A percentile compares a stretch with the other conserved stretches of the same genome.
Conservation (phyloP, 257 asterid species). For the Craterostigma plantagineum region DNA sequence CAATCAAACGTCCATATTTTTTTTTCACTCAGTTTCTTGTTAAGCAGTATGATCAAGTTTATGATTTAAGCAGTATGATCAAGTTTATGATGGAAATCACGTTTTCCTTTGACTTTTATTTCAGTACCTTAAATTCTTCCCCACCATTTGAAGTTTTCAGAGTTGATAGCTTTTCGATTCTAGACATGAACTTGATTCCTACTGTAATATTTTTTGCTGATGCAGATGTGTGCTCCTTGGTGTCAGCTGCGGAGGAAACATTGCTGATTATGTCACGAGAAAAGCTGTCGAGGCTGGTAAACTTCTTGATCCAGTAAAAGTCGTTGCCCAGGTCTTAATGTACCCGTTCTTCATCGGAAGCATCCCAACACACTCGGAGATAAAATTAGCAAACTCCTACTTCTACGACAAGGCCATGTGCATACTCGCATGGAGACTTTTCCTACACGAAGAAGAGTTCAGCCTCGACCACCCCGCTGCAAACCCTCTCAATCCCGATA, state of each 20-base stretch:
- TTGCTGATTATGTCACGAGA: slow-evolving; percentile 59
- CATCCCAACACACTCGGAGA: slow-evolving; percentile 73
- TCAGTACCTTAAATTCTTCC: too few species aligned
- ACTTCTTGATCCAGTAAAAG: slow-evolving; percentile 76
- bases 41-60: too few species aligned
- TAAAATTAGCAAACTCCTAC: slow-evolving; percentile 70
- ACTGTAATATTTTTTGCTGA: too few species aligned
- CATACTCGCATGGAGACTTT: slow-evolving; percentile 65
- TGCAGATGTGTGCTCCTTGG: slow-evolving; percentile 95
- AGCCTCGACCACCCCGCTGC: slow-evolving; percentile 71
- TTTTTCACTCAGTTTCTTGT: too few species aligned
- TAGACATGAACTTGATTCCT: too few species aligned
- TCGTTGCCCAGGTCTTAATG: slow-evolving; percentile 89
- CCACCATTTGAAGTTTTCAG: too few species aligned
- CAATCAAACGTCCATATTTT: too few species aligned
- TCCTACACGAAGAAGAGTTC: slow-evolving; percentile 63
- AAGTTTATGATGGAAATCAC: too few species aligned
- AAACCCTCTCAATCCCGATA: slow-evolving; percentile 41
- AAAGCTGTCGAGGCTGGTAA: slow-evolving; percentile 74
- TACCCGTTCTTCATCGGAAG: slow-evolving; percentile 88
- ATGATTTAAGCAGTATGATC: too few species aligned
- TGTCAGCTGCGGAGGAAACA: slow-evolving; percentile 89
- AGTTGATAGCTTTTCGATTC: too few species aligned
- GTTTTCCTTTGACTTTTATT: too few species aligned
- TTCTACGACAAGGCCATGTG: slow-evolving; percentile 86